These are phyloP conservation scores for Barnettozyma salicaria DNA, from an alignment of 805 yeast species.

Conservation along the genomic window DNA sequence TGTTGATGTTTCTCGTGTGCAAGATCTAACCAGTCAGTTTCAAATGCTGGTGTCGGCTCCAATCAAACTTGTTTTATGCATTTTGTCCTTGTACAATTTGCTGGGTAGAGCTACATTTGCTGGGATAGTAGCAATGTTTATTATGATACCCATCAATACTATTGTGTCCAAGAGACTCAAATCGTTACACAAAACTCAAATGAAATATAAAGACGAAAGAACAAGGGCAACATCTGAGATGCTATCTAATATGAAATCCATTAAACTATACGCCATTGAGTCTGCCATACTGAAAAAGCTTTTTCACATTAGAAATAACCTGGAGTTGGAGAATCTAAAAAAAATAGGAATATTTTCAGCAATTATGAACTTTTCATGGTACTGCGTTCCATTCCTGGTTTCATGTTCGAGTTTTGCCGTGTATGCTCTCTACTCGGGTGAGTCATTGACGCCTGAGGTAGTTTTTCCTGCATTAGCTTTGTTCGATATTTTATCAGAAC, in stretches of 20 bases:
- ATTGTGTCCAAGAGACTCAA: constrained; percentile 40
- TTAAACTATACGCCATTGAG: constrained; percentile 69
- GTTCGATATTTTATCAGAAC: constrained; percentile 51
- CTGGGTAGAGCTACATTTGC: constrained; percentile 55
- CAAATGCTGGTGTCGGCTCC: constrained; percentile 57
- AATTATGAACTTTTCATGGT: constrained; percentile 51
- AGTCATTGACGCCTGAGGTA: constrained; percentile 58
- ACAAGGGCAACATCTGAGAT: constrained; percentile 55
- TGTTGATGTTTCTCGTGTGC: constrained; percentile 65
- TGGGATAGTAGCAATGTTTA: constrained; percentile 45
- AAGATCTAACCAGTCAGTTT: constrained; percentile 48
- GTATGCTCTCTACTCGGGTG: constrained; percentile 39
- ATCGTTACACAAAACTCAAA: constrained; percentile 44
- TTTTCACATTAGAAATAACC: constrained; percentile 47
- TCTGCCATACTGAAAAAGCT: constrained; percentile 51
- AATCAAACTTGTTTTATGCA: constrained; percentile 45
- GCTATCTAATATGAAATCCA: constrained; percentile 52
- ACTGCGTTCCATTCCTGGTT: constrained; percentile 57
- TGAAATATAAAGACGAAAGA: constrained; percentile 58
- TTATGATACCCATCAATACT: constrained; percentile 56
- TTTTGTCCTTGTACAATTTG: constrained; percentile 47
- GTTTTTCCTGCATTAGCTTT: constrained; percentile 64
- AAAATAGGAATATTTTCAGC: constrained; percentile 45
- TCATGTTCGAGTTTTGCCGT: constrained; percentile 55
- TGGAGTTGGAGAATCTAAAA: constrained; percentile 47